A percentile compares a stretch with the other conserved stretches of the same genome.
phyloP scores from a whole-genome alignment of 768 basidiomycete genomes.

The Psilocybe sp. region DNA sequence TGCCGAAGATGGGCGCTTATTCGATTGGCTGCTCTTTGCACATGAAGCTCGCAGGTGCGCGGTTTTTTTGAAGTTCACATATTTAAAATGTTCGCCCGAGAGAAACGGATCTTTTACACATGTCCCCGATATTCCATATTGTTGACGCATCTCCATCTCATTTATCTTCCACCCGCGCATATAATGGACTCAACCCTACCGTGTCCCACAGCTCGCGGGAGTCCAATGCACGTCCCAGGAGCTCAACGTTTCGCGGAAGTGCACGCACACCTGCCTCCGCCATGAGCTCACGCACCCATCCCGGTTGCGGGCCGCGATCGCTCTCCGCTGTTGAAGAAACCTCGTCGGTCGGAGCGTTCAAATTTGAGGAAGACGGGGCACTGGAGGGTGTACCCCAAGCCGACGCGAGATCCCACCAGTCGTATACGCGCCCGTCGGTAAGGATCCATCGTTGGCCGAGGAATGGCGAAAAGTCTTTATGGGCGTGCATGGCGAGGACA shows the following conservation, averaged over 20 bases:
- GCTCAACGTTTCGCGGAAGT: constrained; percentile 47
- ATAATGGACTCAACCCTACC: constrained; percentile 41
- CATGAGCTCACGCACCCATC: constrained; percentile 63
- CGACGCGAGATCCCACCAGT: constrained; percentile 67
- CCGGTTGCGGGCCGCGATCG: constrained; percentile 35
- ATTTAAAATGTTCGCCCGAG: too few relatives aligned
- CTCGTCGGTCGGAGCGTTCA: not conserved
- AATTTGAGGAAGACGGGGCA: not conserved
- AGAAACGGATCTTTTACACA: too few relatives aligned
- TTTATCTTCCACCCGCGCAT: constrained; percentile 28
- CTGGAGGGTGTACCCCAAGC: constrained; percentile 40
- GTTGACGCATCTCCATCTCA: too few relatives aligned
- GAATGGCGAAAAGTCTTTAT: constrained; percentile 38
- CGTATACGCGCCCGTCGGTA: constrained; percentile 55
- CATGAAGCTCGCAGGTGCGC: too few relatives aligned
- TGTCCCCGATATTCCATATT: too few relatives aligned
- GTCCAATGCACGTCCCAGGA: constrained; percentile 53
- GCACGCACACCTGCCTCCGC: constrained; percentile 44
- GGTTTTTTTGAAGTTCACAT: too few relatives aligned
- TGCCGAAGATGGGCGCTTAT: too few relatives aligned
- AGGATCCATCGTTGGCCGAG: constrained; percentile 54
- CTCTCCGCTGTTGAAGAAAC: constrained; percentile 8
- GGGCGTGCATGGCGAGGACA: constrained; percentile 48
- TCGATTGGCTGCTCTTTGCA: too few relatives aligned
- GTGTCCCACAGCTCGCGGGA: constrained; percentile 59